Conservation (phyloP, 108 stramenopile species). For the Conticribra guillardii region DNA sequence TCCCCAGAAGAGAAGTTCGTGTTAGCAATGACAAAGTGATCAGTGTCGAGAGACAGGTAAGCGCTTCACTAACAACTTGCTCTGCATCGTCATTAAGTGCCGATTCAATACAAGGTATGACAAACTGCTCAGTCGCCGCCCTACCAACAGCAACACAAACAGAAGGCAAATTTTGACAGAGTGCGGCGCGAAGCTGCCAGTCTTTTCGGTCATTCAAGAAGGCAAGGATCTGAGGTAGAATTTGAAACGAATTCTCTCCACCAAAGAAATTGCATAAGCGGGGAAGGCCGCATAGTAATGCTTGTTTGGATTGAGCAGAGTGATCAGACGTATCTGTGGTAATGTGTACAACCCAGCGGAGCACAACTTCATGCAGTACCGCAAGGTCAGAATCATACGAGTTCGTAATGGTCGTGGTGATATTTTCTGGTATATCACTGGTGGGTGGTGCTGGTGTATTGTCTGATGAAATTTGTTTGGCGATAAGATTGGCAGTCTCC, state of each 20-base stretch:
- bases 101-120: slow-evolving; percentile 94
- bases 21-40: slow-evolving; percentile 66
- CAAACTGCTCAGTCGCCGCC: slow-evolving; percentile 92
- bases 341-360: slow-evolving; percentile 86
- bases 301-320: slow-evolving; percentile 83
- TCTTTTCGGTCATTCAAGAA: slow-evolving; percentile 95
- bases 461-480: slow-evolving; percentile 10
- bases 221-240: slow-evolving; percentile 91
- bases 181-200: slow-evolving; percentile 90
- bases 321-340: slow-evolving; percentile 87
- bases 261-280: slow-evolving; percentile 95
- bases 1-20: slow-evolving; percentile 59
- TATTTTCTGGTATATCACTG: neutral
- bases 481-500: slow-evolving; percentile 39
- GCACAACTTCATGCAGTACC: slow-evolving; percentile 80
- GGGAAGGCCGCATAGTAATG: slow-evolving; percentile 79
- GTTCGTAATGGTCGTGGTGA: slow-evolving; percentile 55
- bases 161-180: slow-evolving; percentile 88
- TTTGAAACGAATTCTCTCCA: slow-evolving; percentile 81
- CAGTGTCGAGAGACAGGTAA: slow-evolving; percentile 68
- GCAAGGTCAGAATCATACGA: slow-evolving; percentile 83
- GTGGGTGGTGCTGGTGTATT: neutral
- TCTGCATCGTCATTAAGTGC: slow-evolving; percentile 91
- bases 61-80: slow-evolving; percentile 77
- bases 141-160: slow-evolving; percentile 91